Evolutionary conservation across 768 basidiomycete species (phyloP).

Genomic region (Pholiota molesta): DNA sequence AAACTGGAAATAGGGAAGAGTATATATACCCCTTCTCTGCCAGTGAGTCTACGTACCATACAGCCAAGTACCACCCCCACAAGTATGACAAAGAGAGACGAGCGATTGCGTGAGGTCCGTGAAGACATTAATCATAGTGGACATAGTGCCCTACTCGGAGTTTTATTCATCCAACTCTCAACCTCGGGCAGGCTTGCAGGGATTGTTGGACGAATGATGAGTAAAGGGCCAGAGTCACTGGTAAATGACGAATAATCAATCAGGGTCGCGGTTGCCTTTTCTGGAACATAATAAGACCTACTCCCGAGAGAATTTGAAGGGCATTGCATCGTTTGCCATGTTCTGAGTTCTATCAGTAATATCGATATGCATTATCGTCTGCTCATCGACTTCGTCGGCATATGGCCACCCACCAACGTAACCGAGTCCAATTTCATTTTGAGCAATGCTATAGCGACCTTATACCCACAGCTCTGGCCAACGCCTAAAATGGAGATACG

Average conservation of each 20-base stretch:
- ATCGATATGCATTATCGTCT: too few species aligned
- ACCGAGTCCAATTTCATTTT: background rate
- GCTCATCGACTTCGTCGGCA: too few species aligned
- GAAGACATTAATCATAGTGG: background rate
- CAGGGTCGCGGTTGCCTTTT: background rate
- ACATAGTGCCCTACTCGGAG: background rate
- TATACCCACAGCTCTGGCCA: background rate
- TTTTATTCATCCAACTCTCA: conserved; percentile 1
- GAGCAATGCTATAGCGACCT: background rate
- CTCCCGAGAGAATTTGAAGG: too few species aligned
- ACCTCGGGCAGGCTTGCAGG: background rate
- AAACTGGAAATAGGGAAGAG: background rate
- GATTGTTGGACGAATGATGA: background rate
- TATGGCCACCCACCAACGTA: too few species aligned
- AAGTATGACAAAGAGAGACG: conserved; percentile 1
- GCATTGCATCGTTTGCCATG: too few species aligned
- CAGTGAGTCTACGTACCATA: background rate
- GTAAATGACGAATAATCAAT: background rate
- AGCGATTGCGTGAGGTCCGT: background rate
- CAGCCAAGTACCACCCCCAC: background rate
- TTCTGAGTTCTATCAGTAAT: too few species aligned
- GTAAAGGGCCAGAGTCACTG: background rate
- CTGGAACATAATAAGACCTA: background rate
- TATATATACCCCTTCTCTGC: background rate
- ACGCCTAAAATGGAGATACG: too few species aligned